Base-by-base conservation (phyloP, 306 rosid genomes). In the Inga laurina region DNA sequence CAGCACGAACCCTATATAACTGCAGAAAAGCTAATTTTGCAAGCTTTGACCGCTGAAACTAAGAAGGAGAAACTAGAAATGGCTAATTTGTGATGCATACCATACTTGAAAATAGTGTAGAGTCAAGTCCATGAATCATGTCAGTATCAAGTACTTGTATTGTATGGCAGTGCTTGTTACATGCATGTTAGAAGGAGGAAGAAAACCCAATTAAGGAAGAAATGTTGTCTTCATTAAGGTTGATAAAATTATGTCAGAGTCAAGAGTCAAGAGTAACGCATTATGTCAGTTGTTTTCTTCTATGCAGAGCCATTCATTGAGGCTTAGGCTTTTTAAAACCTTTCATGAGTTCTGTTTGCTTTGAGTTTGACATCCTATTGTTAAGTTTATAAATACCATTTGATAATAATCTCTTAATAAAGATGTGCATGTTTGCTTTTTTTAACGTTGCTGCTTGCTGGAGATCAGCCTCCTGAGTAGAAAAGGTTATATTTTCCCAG, bases 211-310 rank as follows among this genome's bases (percentile, higher is more conserved):
- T 80, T 70, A 54, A 35, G 43, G 76, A 79, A 39, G 14, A 24
- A 51, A 35, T 35, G 35, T 30, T 32, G 12, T 32, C 19, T 5
- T 66, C 34, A 46, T n/a, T 39, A 16, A 52, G 12, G 76, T 48
- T 57, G 22, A n/a, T 57, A 57, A 52, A 52, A 16, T 52, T 18
- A 15, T 52, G 59, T 16, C 59, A 52, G 19, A 15, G 57, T 51
- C 57, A 51, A 51, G 59, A 52, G 14, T 56, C 49, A 35, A 21
- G 45, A 15, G 27, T 24, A 13, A 13, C 5, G 69, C 3, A 64
- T 64, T 30, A 64, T 27, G 4, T 64, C 76, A 35, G 69, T 68
- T 46, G 52, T 69, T 69, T 22, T 79, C 76, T 69, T 54, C 43
- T 27, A 56, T 30, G 21, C 78, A 72, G 74, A 43, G 12, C 49